A percentile compares a stretch with the other conserved stretches of the same genome.
Conservation (phyloP, 208 protist species). For the Trichomonas vaginalis region DNA sequence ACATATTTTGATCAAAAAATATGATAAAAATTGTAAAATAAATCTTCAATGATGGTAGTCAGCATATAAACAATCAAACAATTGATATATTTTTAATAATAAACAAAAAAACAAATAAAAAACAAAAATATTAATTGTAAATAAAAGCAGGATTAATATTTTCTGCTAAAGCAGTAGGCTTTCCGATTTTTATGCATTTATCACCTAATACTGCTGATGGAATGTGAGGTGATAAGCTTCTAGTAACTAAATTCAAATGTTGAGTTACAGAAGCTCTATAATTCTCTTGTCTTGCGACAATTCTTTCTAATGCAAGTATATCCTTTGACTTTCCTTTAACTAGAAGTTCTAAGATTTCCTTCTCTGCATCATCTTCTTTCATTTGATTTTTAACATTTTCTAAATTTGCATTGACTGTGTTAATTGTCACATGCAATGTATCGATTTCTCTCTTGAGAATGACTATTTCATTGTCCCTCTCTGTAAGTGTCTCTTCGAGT, state of each 20-base stretch:
- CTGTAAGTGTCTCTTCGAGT: not conserved
- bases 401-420: not conserved
- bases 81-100: no score
- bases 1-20: no score
- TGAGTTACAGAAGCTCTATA: not conserved
- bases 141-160: not conserved
- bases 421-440: not conserved
- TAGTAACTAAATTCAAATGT: not conserved
- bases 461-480: not conserved
- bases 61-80: no score
- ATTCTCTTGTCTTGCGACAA: not conserved
- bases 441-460: not conserved
- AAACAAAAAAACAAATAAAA: not conserved
- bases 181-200: not conserved
- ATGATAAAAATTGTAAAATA: no score
- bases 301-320: not conserved
- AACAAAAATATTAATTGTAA: not conserved
- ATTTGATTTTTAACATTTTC: not conserved
- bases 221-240: not conserved
- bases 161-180: not conserved
- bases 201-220: not conserved
- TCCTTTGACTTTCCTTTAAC: not conserved
- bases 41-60: no score
- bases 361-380: not conserved
- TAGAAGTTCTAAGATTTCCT: not conserved